Base-by-base conservation (phyloP, 2,329 filamentous ascomycete species). In the Monosporascus sp. region DNA sequence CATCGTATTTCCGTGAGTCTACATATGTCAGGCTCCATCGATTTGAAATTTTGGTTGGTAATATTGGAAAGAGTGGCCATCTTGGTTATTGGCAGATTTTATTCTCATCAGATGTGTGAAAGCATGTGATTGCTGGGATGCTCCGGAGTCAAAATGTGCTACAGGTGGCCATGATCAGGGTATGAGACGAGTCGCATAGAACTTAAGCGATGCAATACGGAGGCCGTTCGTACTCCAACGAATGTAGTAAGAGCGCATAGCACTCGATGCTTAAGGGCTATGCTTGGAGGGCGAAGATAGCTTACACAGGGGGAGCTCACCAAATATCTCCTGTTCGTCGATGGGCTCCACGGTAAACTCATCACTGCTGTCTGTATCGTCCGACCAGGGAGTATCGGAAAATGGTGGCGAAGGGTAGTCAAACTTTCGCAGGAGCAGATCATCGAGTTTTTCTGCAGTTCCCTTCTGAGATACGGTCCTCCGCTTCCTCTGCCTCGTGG, bases 321-420 rank as follows among this genome's bases (percentile, higher is more conserved):
- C 91, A 68, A 93, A 99, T 43, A 99, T 93, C 72, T 99, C 94
- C 71, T 97, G 94, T 70, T 95, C 90, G 67, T 99, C 94, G 61
- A 99, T 96, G 53, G 89, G 88, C 63, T 97, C 92, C 37, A 85
- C 78, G 1, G 77, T 75, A 48, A 83, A 79, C 54, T 86, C 82
- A 54, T 85, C 82, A 49, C 82, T 74, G 49, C 70, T 68, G 24
- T 67, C 64, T 7, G 63, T 63, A 22, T 70, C 71, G 45, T 74
- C 69, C 20, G 71, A 73, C 59, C 68, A 67, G 27, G 68, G 65
- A 46, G 67, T 63, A 48, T 71, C 70, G 59, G 63, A 70, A 60
- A 75, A 73, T 5, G 74, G 72, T 45, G 65, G 65, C 44, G 69
- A 67, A 54, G 77, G 63, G 62, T 75, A 78, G 22, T 71, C 68